Conservation (phyloP, 164 flowering plant species). For the Berberis thunbergii region DNA sequence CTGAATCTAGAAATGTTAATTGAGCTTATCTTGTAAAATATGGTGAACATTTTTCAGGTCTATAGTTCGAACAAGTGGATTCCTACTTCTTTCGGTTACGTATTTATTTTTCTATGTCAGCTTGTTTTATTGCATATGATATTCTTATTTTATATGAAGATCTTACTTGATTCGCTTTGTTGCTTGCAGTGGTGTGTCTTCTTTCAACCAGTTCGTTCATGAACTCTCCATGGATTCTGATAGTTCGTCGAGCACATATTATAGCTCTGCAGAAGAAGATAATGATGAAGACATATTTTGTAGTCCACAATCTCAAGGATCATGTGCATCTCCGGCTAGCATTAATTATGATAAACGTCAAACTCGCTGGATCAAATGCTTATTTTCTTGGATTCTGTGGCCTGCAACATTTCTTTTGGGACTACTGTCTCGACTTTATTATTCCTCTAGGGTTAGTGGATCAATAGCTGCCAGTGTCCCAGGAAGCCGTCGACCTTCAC, state of each 20-base stretch:
- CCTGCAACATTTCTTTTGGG: constrained; percentile 52
- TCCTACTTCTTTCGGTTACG: no score
- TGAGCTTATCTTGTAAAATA: no score
- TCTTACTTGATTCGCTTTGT: constrained; percentile 6
- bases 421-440: constrained; percentile 40
- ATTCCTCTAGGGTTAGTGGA: constrained; percentile 22
- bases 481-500: constrained; percentile 20
- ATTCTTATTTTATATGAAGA: no score
- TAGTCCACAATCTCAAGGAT: constrained; percentile 63
- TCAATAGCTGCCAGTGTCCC: constrained; percentile 17
- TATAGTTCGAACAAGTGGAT: no score
- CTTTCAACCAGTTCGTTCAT: constrained; percentile 89
- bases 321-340: constrained; percentile 48
- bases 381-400: constrained; percentile 62
- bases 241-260: constrained; percentile 37
- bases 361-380: constrained; percentile 38
- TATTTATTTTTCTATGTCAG: no score
- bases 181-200: constrained; percentile 78
- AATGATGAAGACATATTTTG: constrained; percentile 36
- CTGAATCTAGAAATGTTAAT: no score
- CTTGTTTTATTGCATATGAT: no score
- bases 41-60: no score
- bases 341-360: constrained; percentile 34
- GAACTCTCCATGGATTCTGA: constrained; percentile 87
- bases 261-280: constrained; percentile 77